Percentiles rank a stretch among this genome's conserved stretches.
These are phyloP conservation scores for Clathrospora elynae DNA, from an alignment of 2,329 filamentous ascomycete species.

Conservation along the genomic window DNA sequence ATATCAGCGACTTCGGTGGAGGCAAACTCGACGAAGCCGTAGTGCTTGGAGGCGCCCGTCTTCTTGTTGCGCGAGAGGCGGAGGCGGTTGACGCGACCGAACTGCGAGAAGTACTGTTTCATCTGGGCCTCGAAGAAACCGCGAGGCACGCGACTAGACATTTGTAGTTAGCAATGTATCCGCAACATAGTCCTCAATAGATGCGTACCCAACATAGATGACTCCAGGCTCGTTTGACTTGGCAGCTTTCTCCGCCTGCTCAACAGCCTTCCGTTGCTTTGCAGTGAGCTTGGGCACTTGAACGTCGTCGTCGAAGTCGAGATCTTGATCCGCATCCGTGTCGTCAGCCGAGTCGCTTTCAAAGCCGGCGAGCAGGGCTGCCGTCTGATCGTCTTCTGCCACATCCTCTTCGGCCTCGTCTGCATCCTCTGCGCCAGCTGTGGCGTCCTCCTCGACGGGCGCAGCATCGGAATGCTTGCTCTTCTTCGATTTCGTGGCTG, in stretches of 20 bases:
- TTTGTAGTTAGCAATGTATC: constrained; percentile 9
- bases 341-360: constrained; percentile 53
- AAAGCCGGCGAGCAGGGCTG: constrained; percentile 58
- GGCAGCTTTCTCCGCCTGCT: constrained; percentile 57
- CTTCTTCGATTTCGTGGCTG: constrained; percentile 31
- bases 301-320: constrained; percentile 46
- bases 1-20: constrained; percentile 82
- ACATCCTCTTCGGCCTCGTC: constrained; percentile 27
- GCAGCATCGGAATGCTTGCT: constrained; percentile 20
- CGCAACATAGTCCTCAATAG: background rate
- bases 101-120: constrained; percentile 90
- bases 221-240: constrained; percentile 70
- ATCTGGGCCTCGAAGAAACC: constrained; percentile 98
- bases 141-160: constrained; percentile 77
- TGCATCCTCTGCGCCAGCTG: constrained; percentile 10
- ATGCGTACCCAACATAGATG: constrained; percentile 75
- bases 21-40: constrained; percentile 89
- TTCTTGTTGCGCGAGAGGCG: constrained; percentile 89
- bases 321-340: constrained; percentile 45
- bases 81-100: constrained; percentile 78
- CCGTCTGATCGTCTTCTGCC: constrained; percentile 54
- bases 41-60: constrained; percentile 91
- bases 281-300: constrained; percentile 36
- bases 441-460: constrained; percentile 17
- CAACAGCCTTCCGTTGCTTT: constrained; percentile 50